Evolutionary conservation across 768 basidiomycete species (phyloP), one percentile per base, ranked within the genome.

Genomic region (Boletus barrowsii): DNA sequence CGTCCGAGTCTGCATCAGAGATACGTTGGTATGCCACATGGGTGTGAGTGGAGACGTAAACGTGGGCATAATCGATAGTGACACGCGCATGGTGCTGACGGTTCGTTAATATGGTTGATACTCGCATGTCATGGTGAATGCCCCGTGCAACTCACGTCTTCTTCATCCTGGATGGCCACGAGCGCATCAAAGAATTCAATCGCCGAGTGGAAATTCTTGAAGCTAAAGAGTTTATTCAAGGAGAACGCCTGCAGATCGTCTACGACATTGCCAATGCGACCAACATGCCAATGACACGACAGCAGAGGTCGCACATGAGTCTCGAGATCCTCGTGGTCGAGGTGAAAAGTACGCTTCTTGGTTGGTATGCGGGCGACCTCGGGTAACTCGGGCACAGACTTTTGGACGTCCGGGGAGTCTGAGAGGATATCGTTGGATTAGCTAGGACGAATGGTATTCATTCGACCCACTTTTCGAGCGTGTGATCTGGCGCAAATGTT

Each of bases 231-330:
- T n/a, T 71, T 71, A 39, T 69, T 57, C 49, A 71, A 35, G 11
- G 58, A 55, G 10, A 67, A 50, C 36, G 62, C 59, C 42, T 63
- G 58, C 14, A 41, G 42, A 44, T 56, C 54, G 9, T 45, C 54
- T 46, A 42, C 37, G 32, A 14, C 56, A 6, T 42, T 39, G 8
- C 49, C 51, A 3, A 67, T 43, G n/a, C 15, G 59, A 35, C 48
- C 54, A 14, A 71, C 54, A 26, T 64, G 60, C 69, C 69, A 71
- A 18, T 67, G 56, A 43, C 55, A 67, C 30, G 58, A 60, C 56
- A 74, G 66, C 9, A 81, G 67, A 3, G 79, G 77, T 35, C 53
- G 50, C 10, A 80, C 53, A 39, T 64, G 76, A 18, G 52, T 49
- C 24, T 68, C 62, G 13, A 75, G 54, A 14, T 78, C 74, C 2